Conservation (phyloP, 306 rosid genomes). For the apple (Malus domestica) region DNA sequence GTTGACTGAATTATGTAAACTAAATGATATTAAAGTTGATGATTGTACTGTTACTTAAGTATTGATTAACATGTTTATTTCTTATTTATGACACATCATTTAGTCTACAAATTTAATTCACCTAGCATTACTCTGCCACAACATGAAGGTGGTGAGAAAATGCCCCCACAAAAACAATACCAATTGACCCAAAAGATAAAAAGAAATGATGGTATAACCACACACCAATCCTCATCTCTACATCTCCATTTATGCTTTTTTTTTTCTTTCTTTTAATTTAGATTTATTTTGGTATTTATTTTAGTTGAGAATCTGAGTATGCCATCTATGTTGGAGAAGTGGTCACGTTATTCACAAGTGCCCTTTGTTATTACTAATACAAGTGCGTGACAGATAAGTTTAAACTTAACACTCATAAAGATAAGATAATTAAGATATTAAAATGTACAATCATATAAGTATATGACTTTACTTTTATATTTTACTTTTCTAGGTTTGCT, state of each 20-base stretch:
- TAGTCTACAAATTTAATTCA: too few species aligned
- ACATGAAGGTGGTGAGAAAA: too few species aligned
- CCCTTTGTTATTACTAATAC: neutral
- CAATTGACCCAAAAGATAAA: neutral
- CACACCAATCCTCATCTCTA: neutral
- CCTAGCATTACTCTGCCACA: too few species aligned
- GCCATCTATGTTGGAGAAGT: neutral
- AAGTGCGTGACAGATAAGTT: slow-evolving; percentile 1
- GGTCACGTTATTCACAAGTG: neutral
- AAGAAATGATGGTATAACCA: neutral
- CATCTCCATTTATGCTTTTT: neutral
- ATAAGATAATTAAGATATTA: neutral
- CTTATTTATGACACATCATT: too few species aligned
- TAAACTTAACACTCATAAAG: neutral
- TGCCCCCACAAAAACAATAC: neutral
- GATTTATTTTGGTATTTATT: neutral
- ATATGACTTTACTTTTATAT: neutral
- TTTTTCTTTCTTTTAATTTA: too few species aligned
- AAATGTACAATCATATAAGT: neutral
- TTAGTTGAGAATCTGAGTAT: neutral
- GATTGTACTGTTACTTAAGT: too few species aligned
- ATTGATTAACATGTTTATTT: too few species aligned
- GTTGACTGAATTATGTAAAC: too few species aligned
- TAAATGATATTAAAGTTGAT: too few species aligned
- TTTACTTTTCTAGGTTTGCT: neutral